Percentiles rank a stretch among this genome's conserved stretches.
phyloP scores from a whole-genome alignment of 2,329 filamentous ascomycete species.

The Tolypocladium album region DNA sequence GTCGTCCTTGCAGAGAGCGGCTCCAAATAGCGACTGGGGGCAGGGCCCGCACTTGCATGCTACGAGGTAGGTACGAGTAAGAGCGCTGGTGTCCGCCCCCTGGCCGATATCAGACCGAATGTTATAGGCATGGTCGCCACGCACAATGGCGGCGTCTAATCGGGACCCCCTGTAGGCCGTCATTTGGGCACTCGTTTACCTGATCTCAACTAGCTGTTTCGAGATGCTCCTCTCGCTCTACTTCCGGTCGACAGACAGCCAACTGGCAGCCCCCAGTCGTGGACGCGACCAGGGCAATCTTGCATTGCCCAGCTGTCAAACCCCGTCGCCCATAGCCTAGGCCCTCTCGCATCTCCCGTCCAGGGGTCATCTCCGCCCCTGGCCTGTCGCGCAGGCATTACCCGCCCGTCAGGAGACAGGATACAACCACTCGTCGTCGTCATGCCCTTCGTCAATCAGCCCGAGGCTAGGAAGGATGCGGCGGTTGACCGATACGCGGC shows the following conservation, averaged over 20 bases:
- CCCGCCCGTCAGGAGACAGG: not conserved
- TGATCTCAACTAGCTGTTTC: not conserved
- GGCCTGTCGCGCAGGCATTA: not conserved
- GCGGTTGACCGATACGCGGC: not conserved
- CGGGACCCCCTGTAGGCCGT: not conserved
- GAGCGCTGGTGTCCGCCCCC: not conserved
- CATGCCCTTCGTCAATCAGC: not conserved
- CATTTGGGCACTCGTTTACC: not conserved
- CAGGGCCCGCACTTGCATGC: not conserved
- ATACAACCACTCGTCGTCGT: not conserved
- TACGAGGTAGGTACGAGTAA: not conserved
- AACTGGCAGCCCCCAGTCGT: not conserved
- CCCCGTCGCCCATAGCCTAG: not conserved
- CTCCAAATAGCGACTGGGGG: not conserved
- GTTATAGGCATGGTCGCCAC: not conserved
- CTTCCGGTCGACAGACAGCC: not conserved
- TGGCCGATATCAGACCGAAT: not conserved
- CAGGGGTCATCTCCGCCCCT: not conserved
- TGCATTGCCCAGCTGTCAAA: not conserved
- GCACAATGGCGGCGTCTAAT: not conserved
- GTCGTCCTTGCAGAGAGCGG: not conserved
- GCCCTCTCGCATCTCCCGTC: not conserved
- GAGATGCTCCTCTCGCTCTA: not conserved
- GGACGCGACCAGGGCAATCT: not conserved
- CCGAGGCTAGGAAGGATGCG: not conserved